Base-by-base conservation (phyloP, 2,329 filamentous ascomycete species). In the Sclerotinia minor region DNA sequence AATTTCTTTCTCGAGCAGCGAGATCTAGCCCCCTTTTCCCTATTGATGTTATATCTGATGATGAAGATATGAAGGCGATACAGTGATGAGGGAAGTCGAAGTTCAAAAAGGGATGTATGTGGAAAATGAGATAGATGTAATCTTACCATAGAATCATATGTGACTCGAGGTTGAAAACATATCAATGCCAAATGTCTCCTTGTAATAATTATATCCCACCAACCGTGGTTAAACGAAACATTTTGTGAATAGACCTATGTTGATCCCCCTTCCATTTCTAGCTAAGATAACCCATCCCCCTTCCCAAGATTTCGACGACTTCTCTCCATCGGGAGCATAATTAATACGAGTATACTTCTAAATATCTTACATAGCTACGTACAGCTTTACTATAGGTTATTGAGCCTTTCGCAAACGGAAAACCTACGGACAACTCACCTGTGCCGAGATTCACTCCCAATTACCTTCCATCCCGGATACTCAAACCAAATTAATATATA, bases 351-450 rank as follows among this genome's bases (percentile, higher is more conserved):
- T 41, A 15, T 13, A 41, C 38, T 41, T 41, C 38, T 41, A 55
- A 19, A 38, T 47, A 60, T 60, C 57, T 60, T 32, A 29, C 44
- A 49, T 32, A 32, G 58, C 58, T 60, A 49, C 44, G 26, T 60
- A 60, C 41, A 45, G 17, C 57, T 32, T 13, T 26, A 59, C 29
- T 45, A 47, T 59, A 60, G 44, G 57, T 60, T 47, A 24, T 47
- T 15, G 26, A 7, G 11, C 19, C 44, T 32, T 47, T 47, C 54
- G n/a, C 32, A 57, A 57, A 17, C n/a, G 8, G 11, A 17, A 21
- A 41, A 50, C 1, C 47, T 21, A 52, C 26, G 21, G n/a, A 63
- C 32, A 63, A 52, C 60, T 52, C 60, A 63, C 52, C 45, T 38
- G 29, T 63, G 26, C 47, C 32, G 52, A 19, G 41, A 8, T 41